Evolutionary conservation across 2,329 filamentous ascomycete genomes (phyloP).

Genomic region (Ceratocystis cubensis): DNA sequence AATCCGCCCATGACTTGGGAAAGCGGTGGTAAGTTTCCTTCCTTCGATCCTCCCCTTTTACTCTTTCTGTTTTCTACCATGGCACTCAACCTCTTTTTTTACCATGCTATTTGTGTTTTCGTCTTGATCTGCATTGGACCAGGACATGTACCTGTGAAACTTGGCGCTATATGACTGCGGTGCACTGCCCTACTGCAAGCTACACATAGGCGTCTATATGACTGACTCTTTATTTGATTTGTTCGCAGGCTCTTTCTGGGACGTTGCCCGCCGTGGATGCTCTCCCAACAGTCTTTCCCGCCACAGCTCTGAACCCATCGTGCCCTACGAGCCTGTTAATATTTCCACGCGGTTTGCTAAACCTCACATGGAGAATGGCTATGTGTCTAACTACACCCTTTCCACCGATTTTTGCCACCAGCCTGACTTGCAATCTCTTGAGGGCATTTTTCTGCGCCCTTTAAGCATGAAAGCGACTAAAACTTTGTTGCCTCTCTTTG

Average conservation of each 20-base stretch:
- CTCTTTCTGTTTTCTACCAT: background rate
- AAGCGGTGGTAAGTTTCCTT: slow-evolving; percentile 32
- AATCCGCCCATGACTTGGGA: slow-evolving; percentile 39
- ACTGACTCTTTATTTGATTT: background rate
- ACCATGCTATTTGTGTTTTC: background rate
- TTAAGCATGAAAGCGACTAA: slow-evolving; percentile 44
- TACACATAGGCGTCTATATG: background rate
- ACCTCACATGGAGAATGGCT: slow-evolving; percentile 43
- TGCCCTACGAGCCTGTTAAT: slow-evolving; percentile 34
- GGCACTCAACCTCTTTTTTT: background rate
- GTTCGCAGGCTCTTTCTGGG: slow-evolving; percentile 41
- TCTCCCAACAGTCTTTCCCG: slow-evolving; percentile 50
- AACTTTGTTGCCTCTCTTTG: slow-evolving; percentile 51
- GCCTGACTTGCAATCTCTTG: slow-evolving; percentile 47
- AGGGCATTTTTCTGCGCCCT: slow-evolving; percentile 52
- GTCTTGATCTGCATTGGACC: background rate
- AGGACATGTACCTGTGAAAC: background rate
- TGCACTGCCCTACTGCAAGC: background rate
- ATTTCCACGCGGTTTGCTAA: slow-evolving; percentile 36
- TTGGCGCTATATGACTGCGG: background rate
- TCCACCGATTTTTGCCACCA: slow-evolving; percentile 54
- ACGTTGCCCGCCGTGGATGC: slow-evolving; percentile 47
- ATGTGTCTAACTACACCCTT: slow-evolving; percentile 48
- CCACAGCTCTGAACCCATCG: slow-evolving; percentile 31
- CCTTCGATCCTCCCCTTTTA: background rate